phyloP scores from a whole-genome alignment of 2,329 filamentous ascomycete species.

The Colletotrichum cuscutae region DNA sequence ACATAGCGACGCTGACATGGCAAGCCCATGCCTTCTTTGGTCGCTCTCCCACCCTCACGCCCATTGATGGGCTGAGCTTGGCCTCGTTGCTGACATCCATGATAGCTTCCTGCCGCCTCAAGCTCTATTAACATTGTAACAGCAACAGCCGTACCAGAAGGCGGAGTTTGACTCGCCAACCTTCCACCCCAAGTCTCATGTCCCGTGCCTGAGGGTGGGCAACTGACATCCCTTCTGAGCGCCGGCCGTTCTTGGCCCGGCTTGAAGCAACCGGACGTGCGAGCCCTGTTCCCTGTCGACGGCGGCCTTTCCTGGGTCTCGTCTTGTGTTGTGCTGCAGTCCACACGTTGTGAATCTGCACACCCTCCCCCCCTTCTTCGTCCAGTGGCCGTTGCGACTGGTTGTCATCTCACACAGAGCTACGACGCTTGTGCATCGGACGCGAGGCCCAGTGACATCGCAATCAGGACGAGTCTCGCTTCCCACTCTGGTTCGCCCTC shows the following conservation, averaged over 20 bases:
- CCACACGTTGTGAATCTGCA: constrained; percentile 16
- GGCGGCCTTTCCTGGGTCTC: constrained; percentile 6
- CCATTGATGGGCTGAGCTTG: not conserved
- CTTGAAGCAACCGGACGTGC: constrained; percentile 6
- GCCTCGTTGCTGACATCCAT: constrained; percentile 7
- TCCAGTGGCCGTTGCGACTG: constrained; percentile 27
- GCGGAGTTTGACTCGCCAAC: constrained; percentile 16
- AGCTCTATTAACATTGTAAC: constrained; percentile 12
- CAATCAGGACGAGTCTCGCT: constrained; percentile 19
- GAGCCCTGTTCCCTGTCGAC: constrained; percentile 29
- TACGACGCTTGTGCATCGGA: constrained; percentile 20
- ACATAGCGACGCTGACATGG: constrained; percentile 16
- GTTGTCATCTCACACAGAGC: constrained; percentile 32
- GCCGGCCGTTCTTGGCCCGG: constrained; percentile 18
- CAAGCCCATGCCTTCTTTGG: not conserved
- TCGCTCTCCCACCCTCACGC: not conserved
- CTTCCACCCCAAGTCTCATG: constrained; percentile 10
- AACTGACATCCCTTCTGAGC: constrained; percentile 27
- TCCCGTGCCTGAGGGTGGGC: constrained; percentile 23
- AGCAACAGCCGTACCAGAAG: not conserved
- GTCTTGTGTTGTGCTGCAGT: constrained; percentile 3
- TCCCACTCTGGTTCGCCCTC: constrained; percentile 5
- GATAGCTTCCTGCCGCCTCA: constrained; percentile 3
- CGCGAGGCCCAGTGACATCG: constrained; percentile 23
- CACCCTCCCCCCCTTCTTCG: constrained; percentile 15